Evolutionary conservation across 116 monocot species (phyloP).

Genomic region (Iris pallida): DNA sequence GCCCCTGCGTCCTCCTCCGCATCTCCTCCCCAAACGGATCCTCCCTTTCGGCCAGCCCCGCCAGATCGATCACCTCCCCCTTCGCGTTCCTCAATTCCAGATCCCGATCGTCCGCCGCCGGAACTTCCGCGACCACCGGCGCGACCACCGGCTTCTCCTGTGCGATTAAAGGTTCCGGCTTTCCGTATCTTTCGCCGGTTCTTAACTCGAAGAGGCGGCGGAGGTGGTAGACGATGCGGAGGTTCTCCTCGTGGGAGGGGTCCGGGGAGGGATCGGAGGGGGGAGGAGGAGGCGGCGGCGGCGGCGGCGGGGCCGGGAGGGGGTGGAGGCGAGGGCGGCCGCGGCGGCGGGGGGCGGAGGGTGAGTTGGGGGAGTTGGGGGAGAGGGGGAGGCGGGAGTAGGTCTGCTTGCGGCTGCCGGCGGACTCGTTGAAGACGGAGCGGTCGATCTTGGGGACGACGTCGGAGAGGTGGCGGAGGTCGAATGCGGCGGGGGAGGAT

Average conservation of each 20-base stretch:
- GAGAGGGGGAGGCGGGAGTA: constrained; percentile 89
- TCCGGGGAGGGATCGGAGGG: constrained; percentile 13
- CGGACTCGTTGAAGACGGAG: constrained; percentile 98
- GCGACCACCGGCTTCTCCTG: too few relatives aligned
- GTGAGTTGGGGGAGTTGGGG: background rate
- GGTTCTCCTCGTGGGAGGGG: constrained; percentile 43
- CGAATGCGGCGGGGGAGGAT: constrained; percentile 45
- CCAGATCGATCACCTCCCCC: constrained; percentile 57
- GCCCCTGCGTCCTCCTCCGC: constrained; percentile 53
- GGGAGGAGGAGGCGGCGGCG: background rate
- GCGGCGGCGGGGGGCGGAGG: constrained; percentile 9
- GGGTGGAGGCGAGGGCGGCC: constrained; percentile 22
- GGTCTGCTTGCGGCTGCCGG: constrained; percentile 93
- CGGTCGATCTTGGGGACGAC: constrained; percentile 85
- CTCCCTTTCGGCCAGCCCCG: constrained; percentile 38
- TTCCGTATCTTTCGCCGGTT: too few relatives aligned
- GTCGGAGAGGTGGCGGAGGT: constrained; percentile 39
- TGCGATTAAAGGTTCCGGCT: too few relatives aligned
- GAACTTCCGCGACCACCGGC: too few relatives aligned
- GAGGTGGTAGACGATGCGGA: constrained; percentile 51
- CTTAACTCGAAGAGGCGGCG: constrained; percentile 40
- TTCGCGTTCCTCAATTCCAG: constrained; percentile 44
- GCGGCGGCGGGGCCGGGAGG: background rate
- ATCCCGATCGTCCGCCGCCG: background rate
- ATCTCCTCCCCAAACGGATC: constrained; percentile 72